Conservation (phyloP, 495 filamentous ascomycete genomes). For the Penicillium salamii region DNA sequence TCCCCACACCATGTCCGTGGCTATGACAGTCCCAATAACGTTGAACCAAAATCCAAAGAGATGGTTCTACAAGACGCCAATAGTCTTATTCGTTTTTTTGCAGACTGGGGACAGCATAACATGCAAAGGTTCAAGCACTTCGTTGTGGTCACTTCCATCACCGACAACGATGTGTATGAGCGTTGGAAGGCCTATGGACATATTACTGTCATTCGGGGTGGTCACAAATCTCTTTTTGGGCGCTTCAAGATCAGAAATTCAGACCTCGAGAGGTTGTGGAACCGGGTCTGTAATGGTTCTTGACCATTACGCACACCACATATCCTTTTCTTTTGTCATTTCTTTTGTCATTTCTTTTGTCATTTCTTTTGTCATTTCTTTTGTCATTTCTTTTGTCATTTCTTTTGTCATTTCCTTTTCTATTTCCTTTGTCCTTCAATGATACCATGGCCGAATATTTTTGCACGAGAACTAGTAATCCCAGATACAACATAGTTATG, state of each 20-base stretch:
- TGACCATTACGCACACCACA: too few species aligned
- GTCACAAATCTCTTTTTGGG: neutral
- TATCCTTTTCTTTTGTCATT: too few species aligned
- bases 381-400: too few species aligned
- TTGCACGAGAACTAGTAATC: too few species aligned
- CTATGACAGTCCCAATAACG: constrained; percentile 21
- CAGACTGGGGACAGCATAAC: constrained; percentile 39
- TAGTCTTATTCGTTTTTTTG: constrained; percentile 42
- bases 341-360: too few species aligned
- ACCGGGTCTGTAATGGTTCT: neutral
- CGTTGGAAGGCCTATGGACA: constrained; percentile 39
- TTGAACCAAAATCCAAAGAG: constrained; percentile 15
- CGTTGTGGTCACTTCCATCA: constrained; percentile 18
- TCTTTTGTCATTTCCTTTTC: too few species aligned
- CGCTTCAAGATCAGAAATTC: neutral
- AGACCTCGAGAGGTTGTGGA: neutral
- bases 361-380: too few species aligned
- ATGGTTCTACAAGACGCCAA: constrained; percentile 32
- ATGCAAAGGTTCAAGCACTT: constrained; percentile 34
- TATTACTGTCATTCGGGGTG: constrained; percentile 7
- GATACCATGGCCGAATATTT: too few species aligned
- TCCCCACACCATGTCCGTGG: constrained; percentile 21
- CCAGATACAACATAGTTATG: too few species aligned
- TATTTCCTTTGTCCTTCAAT: too few species aligned
- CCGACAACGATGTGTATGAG: neutral